These are phyloP conservation scores for Nothophoma quercina DNA, from an alignment of 2,329 filamentous ascomycete genomes.

Conservation along the genomic window DNA sequence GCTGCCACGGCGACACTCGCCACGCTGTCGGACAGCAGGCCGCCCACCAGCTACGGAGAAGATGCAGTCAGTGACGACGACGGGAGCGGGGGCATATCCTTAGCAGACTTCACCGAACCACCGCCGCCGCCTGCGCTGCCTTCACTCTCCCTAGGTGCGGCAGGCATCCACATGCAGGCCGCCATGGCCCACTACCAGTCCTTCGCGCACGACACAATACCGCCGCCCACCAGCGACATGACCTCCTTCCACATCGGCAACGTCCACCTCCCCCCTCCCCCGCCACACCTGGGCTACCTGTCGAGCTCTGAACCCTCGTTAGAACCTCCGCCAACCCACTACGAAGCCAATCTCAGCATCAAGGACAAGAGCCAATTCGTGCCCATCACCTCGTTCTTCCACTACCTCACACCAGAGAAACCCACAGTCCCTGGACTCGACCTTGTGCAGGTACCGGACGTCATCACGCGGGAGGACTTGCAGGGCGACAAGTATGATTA, in stretches of 20 bases:
- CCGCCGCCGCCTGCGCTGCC: constrained; percentile 13
- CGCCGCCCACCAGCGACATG: constrained; percentile 16
- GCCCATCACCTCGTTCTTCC: constrained; percentile 41
- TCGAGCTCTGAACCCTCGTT: constrained; percentile 28
- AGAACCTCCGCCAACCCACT: constrained; percentile 32
- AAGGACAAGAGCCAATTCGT: constrained; percentile 40
- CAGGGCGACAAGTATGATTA: constrained; percentile 46
- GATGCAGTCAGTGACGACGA: constrained; percentile 28
- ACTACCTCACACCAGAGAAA: constrained; percentile 26
- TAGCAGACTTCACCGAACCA: constrained; percentile 23
- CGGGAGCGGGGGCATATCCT: constrained; percentile 37
- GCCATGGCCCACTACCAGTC: constrained; percentile 26
- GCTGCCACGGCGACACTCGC: constrained; percentile 40
- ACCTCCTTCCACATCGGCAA: constrained; percentile 24
- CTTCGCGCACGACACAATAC: constrained; percentile 17
- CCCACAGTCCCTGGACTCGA: constrained; percentile 31
- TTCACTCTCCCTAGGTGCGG: neutral
- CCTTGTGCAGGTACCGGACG: constrained; percentile 31
- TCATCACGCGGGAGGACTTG: constrained; percentile 42
- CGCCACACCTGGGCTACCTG: constrained; percentile 20
- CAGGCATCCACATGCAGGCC: constrained; percentile 21
- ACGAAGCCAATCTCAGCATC: constrained; percentile 40
- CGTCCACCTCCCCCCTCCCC: constrained; percentile 19
- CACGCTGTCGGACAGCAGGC: constrained; percentile 39
- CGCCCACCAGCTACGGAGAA: constrained; percentile 36